Conservation (phyloP, 768 basidiomycete species). For the Lentinula guzmanii region DNA sequence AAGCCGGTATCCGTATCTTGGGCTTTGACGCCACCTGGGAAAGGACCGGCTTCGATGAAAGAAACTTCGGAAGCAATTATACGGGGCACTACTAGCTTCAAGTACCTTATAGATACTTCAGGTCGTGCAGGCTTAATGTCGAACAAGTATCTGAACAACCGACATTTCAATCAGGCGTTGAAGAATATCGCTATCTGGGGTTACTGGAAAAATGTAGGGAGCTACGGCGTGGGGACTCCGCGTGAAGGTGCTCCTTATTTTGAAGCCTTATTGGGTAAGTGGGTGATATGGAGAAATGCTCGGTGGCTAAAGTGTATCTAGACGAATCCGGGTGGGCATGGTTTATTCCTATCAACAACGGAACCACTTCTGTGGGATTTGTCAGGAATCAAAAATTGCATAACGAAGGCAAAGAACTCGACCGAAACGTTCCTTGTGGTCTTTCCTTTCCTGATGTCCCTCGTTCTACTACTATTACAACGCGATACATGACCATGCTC, state of each 20-base stretch:
- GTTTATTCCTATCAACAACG: constrained; percentile 64
- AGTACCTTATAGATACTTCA: constrained; percentile 67
- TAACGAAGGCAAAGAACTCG: constrained; percentile 24
- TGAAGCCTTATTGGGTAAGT: constrained; percentile 60
- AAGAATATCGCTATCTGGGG: constrained; percentile 77
- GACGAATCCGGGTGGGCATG: constrained; percentile 70
- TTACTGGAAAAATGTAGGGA: constrained; percentile 56
- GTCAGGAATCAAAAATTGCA: constrained; percentile 52
- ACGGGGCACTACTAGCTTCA: constrained; percentile 52
- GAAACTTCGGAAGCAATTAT: constrained; percentile 15
- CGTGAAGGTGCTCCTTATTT: constrained; percentile 61
- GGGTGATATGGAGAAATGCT: background rate
- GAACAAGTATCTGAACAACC: constrained; percentile 61
- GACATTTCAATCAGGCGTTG: constrained; percentile 60
- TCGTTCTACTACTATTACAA: constrained; percentile 10
- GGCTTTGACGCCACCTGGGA: constrained; percentile 29
- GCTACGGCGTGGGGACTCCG: constrained; percentile 44
- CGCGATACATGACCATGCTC: constrained; percentile 20
- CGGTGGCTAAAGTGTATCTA: constrained; percentile 14
- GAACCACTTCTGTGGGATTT: constrained; percentile 55
- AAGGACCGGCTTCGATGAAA: constrained; percentile 34
- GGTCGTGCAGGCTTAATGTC: constrained; percentile 69
- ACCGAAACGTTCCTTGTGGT: constrained; percentile 11
- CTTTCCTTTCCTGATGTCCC: constrained; percentile 17
- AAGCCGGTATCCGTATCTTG: constrained; percentile 51